Evolutionary conservation across 2,329 filamentous ascomycete genomes (phyloP).

Genomic region (Diaporthe sp.): DNA sequence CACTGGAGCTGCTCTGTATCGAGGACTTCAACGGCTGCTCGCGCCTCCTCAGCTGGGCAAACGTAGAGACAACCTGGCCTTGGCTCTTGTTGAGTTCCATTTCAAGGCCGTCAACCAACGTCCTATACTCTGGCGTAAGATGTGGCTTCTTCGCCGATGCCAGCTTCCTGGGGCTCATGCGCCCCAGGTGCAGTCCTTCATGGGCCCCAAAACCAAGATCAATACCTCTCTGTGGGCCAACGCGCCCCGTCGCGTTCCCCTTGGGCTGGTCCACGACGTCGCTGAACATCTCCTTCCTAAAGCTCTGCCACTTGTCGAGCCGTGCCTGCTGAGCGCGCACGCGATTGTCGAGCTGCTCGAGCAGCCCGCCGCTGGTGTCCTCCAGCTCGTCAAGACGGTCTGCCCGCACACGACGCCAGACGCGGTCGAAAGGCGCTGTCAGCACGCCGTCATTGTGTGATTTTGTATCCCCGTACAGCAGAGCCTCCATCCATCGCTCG

Average conservation of each 20-base stretch:
- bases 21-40: not conserved
- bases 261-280: slow-evolving; percentile 46
- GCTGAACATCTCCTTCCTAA: slow-evolving; percentile 65
- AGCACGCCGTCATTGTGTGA: slow-evolving; percentile 74
- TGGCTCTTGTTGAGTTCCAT: slow-evolving; percentile 55
- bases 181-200: slow-evolving; percentile 60
- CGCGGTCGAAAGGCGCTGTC: slow-evolving; percentile 74
- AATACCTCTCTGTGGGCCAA: slow-evolving; percentile 56
- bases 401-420: slow-evolving; percentile 78
- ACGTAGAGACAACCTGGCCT: slow-evolving; percentile 44
- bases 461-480: slow-evolving; percentile 76
- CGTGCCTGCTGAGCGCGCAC: slow-evolving; percentile 77
- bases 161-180: slow-evolving; percentile 49
- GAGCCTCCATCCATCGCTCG: slow-evolving; percentile 78
- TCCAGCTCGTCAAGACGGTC: slow-evolving; percentile 71
- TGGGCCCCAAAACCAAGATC: slow-evolving; percentile 70
- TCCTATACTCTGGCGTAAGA: slow-evolving; percentile 59
- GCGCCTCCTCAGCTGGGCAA: slow-evolving; percentile 39
- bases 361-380: slow-evolving; percentile 62
- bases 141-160: slow-evolving; percentile 41
- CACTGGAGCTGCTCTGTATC: slow-evolving; percentile 34
- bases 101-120: slow-evolving; percentile 58
- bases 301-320: slow-evolving; percentile 81
- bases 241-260: slow-evolving; percentile 44
- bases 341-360: slow-evolving; percentile 80